Percentiles rank a stretch among this genome's conserved stretches.
Conservation (phyloP, 2,329 filamentous ascomycete species). For the Capronia coronata region DNA sequence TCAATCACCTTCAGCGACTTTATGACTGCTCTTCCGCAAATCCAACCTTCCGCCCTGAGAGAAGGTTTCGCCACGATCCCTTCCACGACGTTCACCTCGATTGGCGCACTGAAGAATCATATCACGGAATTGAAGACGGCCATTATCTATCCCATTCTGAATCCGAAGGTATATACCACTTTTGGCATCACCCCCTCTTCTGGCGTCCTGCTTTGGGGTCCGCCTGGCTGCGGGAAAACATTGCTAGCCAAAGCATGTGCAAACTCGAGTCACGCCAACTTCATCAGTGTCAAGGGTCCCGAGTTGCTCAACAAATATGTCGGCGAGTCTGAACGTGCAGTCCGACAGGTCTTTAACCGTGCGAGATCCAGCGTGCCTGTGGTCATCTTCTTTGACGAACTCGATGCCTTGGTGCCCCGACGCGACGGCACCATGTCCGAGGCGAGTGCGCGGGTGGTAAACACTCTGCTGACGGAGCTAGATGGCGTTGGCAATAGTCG, state of each 20-base stretch:
- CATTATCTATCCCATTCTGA: constrained; percentile 82
- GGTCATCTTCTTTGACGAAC: constrained; percentile 96
- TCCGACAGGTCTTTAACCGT: constrained; percentile 84
- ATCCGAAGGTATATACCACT: constrained; percentile 67
- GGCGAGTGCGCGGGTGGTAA: constrained; percentile 81
- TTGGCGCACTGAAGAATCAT: constrained; percentile 74
- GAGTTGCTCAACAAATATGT: constrained; percentile 97
- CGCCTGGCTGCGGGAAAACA: constrained; percentile 94
- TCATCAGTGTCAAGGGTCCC: constrained; percentile 95
- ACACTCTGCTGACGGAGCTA: constrained; percentile 87
- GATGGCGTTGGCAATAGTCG: constrained; percentile 72
- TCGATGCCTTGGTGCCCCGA: constrained; percentile 83
- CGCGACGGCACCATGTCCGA: constrained; percentile 74
- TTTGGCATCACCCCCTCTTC: constrained; percentile 76
- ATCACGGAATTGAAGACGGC: constrained; percentile 75
- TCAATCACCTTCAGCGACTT: constrained; percentile 64
- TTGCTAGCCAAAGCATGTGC: constrained; percentile 93
- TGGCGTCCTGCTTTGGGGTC: constrained; percentile 91
- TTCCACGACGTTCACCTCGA: constrained; percentile 85
- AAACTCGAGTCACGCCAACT: constrained; percentile 91
- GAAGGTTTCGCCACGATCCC: constrained; percentile 95
- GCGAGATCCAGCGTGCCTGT: constrained; percentile 82
- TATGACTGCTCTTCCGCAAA: constrained; percentile 62
- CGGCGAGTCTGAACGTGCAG: constrained; percentile 87
- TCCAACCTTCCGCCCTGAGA: constrained; percentile 75